Base-by-base conservation (phyloP, 805 yeast genomes). In the Metschnikowia arizonensis region DNA sequence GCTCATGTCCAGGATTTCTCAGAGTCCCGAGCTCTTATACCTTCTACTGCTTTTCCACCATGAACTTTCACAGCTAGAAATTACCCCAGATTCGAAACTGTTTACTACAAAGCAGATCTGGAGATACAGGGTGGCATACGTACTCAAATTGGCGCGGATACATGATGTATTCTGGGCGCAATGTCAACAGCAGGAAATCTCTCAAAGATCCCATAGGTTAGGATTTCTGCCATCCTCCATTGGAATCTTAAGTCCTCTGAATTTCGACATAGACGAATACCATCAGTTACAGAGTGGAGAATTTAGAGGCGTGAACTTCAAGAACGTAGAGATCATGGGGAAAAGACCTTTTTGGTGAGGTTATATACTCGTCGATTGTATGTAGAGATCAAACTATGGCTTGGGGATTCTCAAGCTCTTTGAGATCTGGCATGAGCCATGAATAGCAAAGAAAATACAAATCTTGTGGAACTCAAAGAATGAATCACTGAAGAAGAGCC, bases 391-490 rank as follows among this genome's bases (percentile, higher is more conserved):
- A 11, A 19, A 15, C 40, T 65, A 82, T 45, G 91, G 87, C 65
- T 93, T 93, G 52, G 97, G 97, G 55, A 93, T 86, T 58, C 85
- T 87, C 52, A 93, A 74, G 47, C 91, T 83, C 73, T 93, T 93
- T 47, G 95, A 83, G 50, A 93, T 87, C 82, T 90, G 89, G 44
- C 86, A 84, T 64, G 91, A 85, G 7, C 99, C 99, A 51, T 88
- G 93, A 12, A 85, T 37, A 49, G 81, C 71, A 62, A 88, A 93
- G 4, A 81, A 64, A 4, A 77, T 52, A 11, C 81, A 76, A 3
- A 83, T 56, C 21, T 88, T 83, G 61, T 93, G 98, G 66, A 89
- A 76, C 63, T 86, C 97, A 40, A 78, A 72, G 33, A 75, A 64
- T 1, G 81, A 66, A 39, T 78, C 84, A 49, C 68, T 63, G 49